These are phyloP conservation scores for Mikania micrantha DNA, from an alignment of 129 eudicot species.

Conservation along the genomic window DNA sequence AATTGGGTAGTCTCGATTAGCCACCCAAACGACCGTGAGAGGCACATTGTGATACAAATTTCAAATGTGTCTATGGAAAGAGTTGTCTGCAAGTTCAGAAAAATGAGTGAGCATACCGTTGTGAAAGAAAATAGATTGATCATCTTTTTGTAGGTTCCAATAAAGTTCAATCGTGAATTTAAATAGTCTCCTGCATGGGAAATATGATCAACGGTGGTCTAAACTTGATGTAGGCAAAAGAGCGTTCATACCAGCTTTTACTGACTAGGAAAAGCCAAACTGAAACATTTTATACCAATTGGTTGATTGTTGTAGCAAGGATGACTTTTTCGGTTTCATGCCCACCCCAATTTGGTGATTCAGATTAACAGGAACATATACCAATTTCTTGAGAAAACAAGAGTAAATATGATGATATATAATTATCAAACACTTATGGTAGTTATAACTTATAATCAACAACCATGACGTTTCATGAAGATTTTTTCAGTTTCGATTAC, in stretches of 20 bases:
- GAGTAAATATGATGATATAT: too few species aligned
- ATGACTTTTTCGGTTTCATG: too few species aligned
- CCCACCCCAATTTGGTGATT: too few species aligned
- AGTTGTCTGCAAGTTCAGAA: slow-evolving; percentile 11
- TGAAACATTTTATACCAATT: neutral
- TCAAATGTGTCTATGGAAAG: slow-evolving; percentile 21
- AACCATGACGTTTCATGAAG: too few species aligned
- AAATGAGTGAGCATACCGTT: neutral
- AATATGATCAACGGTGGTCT: neutral
- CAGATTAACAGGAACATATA: too few species aligned
- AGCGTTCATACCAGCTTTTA: slow-evolving; percentile 8
- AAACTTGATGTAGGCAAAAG: slow-evolving; percentile 10
- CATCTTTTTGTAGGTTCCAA: slow-evolving; percentile 14
- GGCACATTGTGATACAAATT: slow-evolving; percentile 34
- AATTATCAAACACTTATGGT: too few species aligned
- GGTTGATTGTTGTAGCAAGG: too few species aligned
- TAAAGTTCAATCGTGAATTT: neutral
- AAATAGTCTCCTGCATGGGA: neutral
- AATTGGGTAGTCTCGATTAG: slow-evolving; percentile 35
- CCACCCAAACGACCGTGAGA: slow-evolving; percentile 50
- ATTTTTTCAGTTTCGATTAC: too few species aligned
- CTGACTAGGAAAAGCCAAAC: neutral
- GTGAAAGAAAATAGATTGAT: slow-evolving; percentile 3
- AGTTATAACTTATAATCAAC: too few species aligned
- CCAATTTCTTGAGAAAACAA: too few species aligned